Evolutionary conservation across 2,329 filamentous ascomycete species (phyloP).

Genomic region (Botrytis aclada): DNA sequence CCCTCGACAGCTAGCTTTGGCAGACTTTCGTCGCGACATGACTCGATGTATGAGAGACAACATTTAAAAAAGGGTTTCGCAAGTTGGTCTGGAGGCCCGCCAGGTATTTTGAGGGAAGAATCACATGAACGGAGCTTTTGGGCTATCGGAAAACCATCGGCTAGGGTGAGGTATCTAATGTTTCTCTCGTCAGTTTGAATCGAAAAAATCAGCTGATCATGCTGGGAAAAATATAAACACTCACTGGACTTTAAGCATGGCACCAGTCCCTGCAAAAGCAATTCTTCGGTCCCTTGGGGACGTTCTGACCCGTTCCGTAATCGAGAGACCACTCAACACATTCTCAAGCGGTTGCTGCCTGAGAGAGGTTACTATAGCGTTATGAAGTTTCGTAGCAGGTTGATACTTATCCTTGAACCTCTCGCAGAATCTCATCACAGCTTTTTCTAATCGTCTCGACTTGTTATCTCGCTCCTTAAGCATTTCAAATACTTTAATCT

Average conservation of each 20-base stretch:
- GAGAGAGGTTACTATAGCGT: constrained; percentile 37
- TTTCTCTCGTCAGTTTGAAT: neutral
- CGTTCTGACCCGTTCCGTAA: neutral
- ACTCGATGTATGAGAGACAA: constrained; percentile 37
- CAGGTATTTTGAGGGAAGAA: constrained; percentile 23
- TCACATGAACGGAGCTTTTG: constrained; percentile 10
- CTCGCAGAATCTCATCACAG: constrained; percentile 24
- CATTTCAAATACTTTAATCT: constrained; percentile 20
- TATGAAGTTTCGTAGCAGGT: constrained; percentile 41
- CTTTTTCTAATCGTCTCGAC: neutral
- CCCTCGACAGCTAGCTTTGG: constrained; percentile 42
- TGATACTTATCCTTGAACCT: constrained; percentile 38
- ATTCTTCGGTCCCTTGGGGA: constrained; percentile 35
- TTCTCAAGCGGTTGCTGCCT: constrained; percentile 17
- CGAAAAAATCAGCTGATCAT: neutral
- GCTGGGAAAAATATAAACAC: neutral
- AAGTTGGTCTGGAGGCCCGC: constrained; percentile 18
- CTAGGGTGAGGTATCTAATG: constrained; percentile 29
- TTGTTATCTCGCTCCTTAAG: constrained; percentile 21
- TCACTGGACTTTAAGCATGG: constrained; percentile 17
- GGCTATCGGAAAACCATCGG: constrained; percentile 33
- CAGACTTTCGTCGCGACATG: constrained; percentile 36
- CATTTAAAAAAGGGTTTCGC: constrained; percentile 30
- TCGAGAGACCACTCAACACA: neutral
- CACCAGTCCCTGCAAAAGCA: constrained; percentile 33